Percentiles rank a stretch among this genome's conserved stretches.
These are phyloP conservation scores for Podaxis sp. DNA, from an alignment of 768 basidiomycete genomes.

Conservation along the genomic window DNA sequence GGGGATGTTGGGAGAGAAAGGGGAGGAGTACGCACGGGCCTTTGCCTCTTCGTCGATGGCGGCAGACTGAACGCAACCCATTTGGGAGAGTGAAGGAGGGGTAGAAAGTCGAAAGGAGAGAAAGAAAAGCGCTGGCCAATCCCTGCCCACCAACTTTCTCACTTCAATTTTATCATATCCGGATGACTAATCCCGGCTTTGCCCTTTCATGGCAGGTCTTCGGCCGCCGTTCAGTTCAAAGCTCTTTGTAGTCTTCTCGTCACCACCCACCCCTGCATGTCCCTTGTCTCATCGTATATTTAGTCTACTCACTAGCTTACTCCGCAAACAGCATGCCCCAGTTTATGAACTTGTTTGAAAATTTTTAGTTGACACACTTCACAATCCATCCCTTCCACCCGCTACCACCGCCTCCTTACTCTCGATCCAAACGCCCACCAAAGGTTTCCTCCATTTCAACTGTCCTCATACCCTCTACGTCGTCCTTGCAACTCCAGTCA, in stretches of 20 bases:
- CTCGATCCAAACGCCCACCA: neutral
- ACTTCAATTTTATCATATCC: conserved; percentile 7
- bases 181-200: conserved; percentile 2
- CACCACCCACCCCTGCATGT: neutral
- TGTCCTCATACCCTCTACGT: neutral
- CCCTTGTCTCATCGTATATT: neutral
- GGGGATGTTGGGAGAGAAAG: neutral
- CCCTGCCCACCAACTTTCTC: neutral
- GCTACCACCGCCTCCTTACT: neutral
- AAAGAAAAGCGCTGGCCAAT: conserved; percentile 12
- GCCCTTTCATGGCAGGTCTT: neutral
- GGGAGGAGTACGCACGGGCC: conserved; percentile 57
- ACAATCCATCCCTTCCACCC: too few species aligned
- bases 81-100: conserved; percentile 24
- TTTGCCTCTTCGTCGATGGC: conserved; percentile 78
- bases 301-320: neutral
- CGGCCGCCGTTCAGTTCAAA: neutral
- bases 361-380: neutral
- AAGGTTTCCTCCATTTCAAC: neutral
- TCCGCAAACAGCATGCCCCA: neutral
- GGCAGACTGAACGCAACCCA: conserved; percentile 77
- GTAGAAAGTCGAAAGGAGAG: conserved; percentile 13
- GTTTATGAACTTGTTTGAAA: neutral
- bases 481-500: neutral
- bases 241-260: neutral